Base-by-base conservation (phyloP, 345 rosid species). In the Balakata baccata region DNA sequence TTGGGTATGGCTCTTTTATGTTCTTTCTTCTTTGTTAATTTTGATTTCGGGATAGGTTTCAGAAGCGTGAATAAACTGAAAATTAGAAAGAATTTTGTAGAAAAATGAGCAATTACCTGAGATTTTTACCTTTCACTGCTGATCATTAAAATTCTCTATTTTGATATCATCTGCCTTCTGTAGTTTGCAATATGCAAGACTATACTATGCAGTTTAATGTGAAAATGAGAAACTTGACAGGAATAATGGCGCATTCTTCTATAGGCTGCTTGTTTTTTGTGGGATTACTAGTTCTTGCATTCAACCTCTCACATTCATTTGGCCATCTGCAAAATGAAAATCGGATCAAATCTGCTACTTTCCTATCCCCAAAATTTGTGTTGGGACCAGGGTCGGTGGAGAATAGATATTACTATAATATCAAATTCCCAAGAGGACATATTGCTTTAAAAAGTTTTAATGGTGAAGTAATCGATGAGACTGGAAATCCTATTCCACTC, bases 341-440 rank as follows among this genome's bases (percentile, higher is more conserved):
- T 1, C 69, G 71, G 75, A 72, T 86, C n/a, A 85, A 85, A 51
- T 73, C 94, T 50, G 85, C 85, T 34, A 84, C 80, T 67, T 89
- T 92, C 50, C 81, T 88, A 5, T 90, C 98, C 18, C 93, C 98
- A 2, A 77, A 80, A 66, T 89, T 90, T 62, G 91, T 75, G 61
- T 78, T 94, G 62, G 84, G 84, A 72, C 97, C 97, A 37, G 98
- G 98, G 45, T 86, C 98, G 1, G 98, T 92, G 14, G 87, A 70
- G 63, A 73, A 90, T 67, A 77, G 74, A 64, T 70, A 5, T 70
- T 88, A 89, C 64, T 79, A 62, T 64, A 81, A 86, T 68, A 77
- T 94, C 22, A 89, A 89, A 63, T 94, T 94, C 75, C 97, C 98
- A 0, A 88, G 79, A 76, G 98, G 97, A 16, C 97, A 94, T 82